Evolutionary conservation across 768 basidiomycete genomes (phyloP), one percentile per base, ranked within the genome.

Genomic region (Suillus americanus): DNA sequence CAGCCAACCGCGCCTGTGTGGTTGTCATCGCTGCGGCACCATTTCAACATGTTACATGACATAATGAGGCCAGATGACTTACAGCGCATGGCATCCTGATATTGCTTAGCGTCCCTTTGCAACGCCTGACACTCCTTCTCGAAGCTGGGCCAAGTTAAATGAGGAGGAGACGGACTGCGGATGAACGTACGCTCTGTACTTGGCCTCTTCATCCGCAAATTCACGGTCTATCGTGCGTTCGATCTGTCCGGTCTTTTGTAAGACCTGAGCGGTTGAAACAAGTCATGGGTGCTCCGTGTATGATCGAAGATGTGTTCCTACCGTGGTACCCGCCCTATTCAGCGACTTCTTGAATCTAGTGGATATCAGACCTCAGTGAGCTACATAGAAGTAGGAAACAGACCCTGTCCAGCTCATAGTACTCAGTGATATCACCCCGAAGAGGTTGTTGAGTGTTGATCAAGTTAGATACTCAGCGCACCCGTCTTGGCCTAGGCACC

Each of bases 241-340:
- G 65, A 99, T 94, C 79, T 98, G 96, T 63, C 97, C 97, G 1
- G 96, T 97, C 87, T 98, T 98, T 83, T 98, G 96, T 75, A 97
- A 85, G 71, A 99, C 85, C 92, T 95, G 73, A 50, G 60, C 1
- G 5, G 56, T 40, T 57, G 25, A 18, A 66, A 50, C 23, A 61
- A 56, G 59, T 50, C 61, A 60, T 62, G 61, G 38, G 40, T 40
- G 23, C 9, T 40, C 96, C 97, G 83, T 97, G 95, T 75, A 96
- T 85, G 71, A 99, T 84, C 91, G 94, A 74, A 53, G 60, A 65
- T 66, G 30, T 54, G 33, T 68, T 72, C 86, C 71, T 76, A 94
- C 89, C 69, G 93, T 95, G 16, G 96, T 98, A 60, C 94, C 94
- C 33, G 93, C 91, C 68, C 96, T 85, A 78, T 92, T 95, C 60